Evolutionary conservation across 768 basidiomycete species (phyloP).

Genomic region (Chalciporus chontae): DNA sequence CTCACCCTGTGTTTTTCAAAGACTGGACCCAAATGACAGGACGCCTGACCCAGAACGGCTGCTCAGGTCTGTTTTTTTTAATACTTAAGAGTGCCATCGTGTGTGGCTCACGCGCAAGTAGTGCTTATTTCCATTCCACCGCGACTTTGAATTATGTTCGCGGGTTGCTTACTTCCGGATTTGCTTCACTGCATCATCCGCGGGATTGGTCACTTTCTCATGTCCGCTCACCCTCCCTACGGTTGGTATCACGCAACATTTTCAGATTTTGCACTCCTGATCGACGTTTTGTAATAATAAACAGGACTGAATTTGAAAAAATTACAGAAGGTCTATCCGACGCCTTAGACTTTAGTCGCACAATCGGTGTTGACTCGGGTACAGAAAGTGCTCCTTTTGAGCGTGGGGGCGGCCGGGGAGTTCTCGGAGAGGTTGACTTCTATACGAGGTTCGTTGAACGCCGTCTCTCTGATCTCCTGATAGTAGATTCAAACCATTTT

Average conservation of each 20-base stretch:
- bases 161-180: conserved; percentile 84
- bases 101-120: conserved; percentile 28
- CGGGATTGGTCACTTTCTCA: conserved; percentile 90
- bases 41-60: conserved; percentile 89
- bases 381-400: conserved; percentile 52
- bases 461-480: neutral
- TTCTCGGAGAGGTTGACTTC: conserved; percentile 86
- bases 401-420: conserved; percentile 64
- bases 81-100: neutral
- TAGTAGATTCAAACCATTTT: neutral
- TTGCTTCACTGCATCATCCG: conserved; percentile 89
- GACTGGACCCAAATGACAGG: conserved; percentile 71
- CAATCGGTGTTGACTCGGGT: conserved; percentile 71
- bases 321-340: conserved; percentile 85
- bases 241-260: conserved; percentile 38
- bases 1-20: conserved; percentile 23
- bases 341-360: conserved; percentile 89
- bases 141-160: conserved; percentile 93
- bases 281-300: conserved; percentile 5
- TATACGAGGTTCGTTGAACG: conserved; percentile 69
- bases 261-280: conserved; percentile 9
- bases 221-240: conserved; percentile 77
- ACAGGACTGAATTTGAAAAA: conserved; percentile 75
- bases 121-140: conserved; percentile 95
- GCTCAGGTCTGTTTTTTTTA: conserved; percentile 52